phyloP scores from a whole-genome alignment of 345 rosid genomes.

The Euphorbia tirucalli region DNA sequence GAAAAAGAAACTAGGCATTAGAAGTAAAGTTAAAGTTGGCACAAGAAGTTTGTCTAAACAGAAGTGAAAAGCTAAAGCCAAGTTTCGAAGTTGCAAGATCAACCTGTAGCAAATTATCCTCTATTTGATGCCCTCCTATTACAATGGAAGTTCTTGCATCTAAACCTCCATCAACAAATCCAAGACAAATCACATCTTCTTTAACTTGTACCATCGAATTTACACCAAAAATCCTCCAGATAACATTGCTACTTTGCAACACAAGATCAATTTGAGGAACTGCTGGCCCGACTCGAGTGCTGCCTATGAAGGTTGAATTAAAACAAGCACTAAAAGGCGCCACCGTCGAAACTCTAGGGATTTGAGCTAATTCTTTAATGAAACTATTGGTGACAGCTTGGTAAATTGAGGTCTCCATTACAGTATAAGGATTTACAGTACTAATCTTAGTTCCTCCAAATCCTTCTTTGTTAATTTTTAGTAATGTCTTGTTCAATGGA shows the following conservation, averaged over 20 bases:
- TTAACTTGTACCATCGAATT: slow-evolving; percentile 7
- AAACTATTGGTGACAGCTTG: slow-evolving; percentile 4
- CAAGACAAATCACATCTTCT: neutral
- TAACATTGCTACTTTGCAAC: neutral
- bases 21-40: slow-evolving; percentile 1
- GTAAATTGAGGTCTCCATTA: slow-evolving; percentile 18
- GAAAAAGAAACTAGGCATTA: neutral
- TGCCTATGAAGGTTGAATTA: neutral
- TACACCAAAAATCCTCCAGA: slow-evolving; percentile 9
- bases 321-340: slow-evolving; percentile 16
- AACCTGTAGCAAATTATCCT: slow-evolving; percentile 27
- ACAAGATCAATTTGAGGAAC: slow-evolving; percentile 14
- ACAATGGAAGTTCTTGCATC: slow-evolving; percentile 20
- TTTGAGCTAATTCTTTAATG: neutral
- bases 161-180: slow-evolving; percentile 19
- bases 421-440: no score
- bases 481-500: neutral
- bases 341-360: slow-evolving; percentile 6
- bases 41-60: slow-evolving; percentile 11
- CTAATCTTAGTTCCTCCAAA: slow-evolving; percentile 17
- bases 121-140: slow-evolving; percentile 24
- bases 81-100: slow-evolving; percentile 26
- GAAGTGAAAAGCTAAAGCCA: slow-evolving; percentile 20
- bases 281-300: neutral
- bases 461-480: slow-evolving; percentile 15